Conservation (phyloP, 1,284 basidiomycete genomes). For the Trichosporon inkin region DNA sequence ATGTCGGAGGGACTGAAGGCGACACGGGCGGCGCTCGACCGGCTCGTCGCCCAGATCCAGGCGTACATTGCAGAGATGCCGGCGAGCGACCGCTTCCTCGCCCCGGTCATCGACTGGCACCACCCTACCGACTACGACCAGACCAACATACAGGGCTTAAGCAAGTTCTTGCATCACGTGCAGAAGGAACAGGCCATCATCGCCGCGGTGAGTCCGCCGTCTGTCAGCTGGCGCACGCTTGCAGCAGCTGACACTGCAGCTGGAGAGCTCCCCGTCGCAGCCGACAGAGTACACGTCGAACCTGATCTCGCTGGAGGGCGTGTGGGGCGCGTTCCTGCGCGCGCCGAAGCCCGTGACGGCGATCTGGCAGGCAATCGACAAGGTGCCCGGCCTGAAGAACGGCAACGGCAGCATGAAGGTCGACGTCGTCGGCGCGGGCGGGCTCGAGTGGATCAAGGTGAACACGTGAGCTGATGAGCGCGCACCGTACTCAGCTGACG, state of each 20-base stretch:
- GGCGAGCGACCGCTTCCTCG: constrained; percentile 22
- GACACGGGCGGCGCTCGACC: constrained; percentile 3
- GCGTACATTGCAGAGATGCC: constrained; percentile 11
- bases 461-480: constrained; percentile 65
- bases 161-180: constrained; percentile 32
- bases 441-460: constrained; percentile 70
- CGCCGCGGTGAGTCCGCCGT: constrained; percentile 24
- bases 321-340: constrained; percentile 41
- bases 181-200: constrained; percentile 36
- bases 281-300: constrained; percentile 38
- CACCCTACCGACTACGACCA: constrained; percentile 37
- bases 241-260: neutral
- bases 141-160: constrained; percentile 31
- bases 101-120: constrained; percentile 43
- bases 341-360: constrained; percentile 31
- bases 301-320: constrained; percentile 34
- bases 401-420: constrained; percentile 47
- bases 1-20: constrained; percentile 2
- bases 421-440: constrained; percentile 69
- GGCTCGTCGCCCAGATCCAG: constrained; percentile 13
- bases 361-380: constrained; percentile 36
- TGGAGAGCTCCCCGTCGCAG: constrained; percentile 15
- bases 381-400: constrained; percentile 11
- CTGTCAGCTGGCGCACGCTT: neutral
- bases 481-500: neutral